Percentiles rank a stretch among this genome's conserved stretches.
Conservation (phyloP, 371 early-diverging fungal genomes). For the Coemansia sp. region DNA sequence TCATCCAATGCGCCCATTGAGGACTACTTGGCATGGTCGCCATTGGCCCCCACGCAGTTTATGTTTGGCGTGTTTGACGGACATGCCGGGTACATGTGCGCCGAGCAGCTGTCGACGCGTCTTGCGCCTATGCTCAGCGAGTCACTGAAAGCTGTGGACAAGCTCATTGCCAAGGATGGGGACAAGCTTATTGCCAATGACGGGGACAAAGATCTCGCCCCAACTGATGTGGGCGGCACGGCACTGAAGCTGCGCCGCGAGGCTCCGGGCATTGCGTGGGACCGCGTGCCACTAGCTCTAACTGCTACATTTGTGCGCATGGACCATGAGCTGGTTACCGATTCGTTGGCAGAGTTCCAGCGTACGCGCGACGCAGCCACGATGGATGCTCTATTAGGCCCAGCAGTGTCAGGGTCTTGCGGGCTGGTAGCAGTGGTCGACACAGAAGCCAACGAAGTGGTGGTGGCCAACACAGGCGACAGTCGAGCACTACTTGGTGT, state of each 20-base stretch:
- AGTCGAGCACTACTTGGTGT: slow-evolving; percentile 63
- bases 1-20: slow-evolving; percentile 62
- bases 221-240: slow-evolving; percentile 9
- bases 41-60: slow-evolving; percentile 32
- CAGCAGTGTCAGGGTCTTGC: slow-evolving; percentile 52
- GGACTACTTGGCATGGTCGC: slow-evolving; percentile 52
- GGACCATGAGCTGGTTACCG: slow-evolving; percentile 49
- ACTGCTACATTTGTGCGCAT: slow-evolving; percentile 46
- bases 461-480: slow-evolving; percentile 55
- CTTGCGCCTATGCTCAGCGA: slow-evolving; percentile 39
- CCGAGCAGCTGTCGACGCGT: slow-evolving; percentile 51
- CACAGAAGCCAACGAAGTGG: slow-evolving; percentile 30
- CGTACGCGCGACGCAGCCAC: slow-evolving; percentile 13
- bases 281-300: slow-evolving; percentile 34
- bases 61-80: slow-evolving; percentile 67
- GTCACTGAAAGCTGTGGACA: slow-evolving; percentile 11
- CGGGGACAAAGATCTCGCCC: background rate
- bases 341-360: slow-evolving; percentile 37
- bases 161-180: background rate
- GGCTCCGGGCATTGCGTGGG: slow-evolving; percentile 23
- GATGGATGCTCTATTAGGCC: slow-evolving; percentile 44
- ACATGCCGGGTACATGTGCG: slow-evolving; percentile 61
- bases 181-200: background rate
- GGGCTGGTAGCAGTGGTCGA: slow-evolving; percentile 51
- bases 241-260: slow-evolving; percentile 16